A percentile compares a stretch with the other conserved stretches of the same genome.
phyloP scores from a whole-genome alignment of 768 basidiomycete species.

The Xerocomellus amylosporus region DNA sequence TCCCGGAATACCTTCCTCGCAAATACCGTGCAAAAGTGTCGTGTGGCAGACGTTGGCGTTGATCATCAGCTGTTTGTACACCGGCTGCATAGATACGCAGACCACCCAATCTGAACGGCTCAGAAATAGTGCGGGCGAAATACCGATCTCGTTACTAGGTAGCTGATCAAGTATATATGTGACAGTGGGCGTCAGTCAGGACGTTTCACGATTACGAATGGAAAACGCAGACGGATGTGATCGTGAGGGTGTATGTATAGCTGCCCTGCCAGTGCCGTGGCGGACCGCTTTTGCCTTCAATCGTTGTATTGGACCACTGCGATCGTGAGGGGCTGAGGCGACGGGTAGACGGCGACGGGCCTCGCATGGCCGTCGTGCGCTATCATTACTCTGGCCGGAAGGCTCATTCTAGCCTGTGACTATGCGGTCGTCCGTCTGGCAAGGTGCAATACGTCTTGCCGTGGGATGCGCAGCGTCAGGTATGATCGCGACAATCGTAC shows the following conservation, averaged over 20 bases:
- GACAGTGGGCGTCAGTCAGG: no score
- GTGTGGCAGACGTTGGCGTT: neutral
- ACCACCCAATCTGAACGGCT: neutral
- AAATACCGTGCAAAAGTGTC: neutral
- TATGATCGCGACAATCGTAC: neutral
- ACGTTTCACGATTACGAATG: no score
- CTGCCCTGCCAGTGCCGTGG: neutral
- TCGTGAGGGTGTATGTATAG: neutral
- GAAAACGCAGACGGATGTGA: neutral
- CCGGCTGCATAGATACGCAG: neutral
- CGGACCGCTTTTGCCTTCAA: neutral
- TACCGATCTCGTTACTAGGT: neutral
- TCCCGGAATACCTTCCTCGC: neutral
- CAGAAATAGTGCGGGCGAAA: neutral
- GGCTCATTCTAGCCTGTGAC: neutral
- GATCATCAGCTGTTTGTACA: conserved; percentile 1
- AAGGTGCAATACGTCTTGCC: neutral
- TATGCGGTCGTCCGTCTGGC: neutral
- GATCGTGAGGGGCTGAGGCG: neutral
- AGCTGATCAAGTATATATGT: no score
- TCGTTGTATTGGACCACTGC: neutral
- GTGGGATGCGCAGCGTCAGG: neutral
- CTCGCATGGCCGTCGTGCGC: neutral
- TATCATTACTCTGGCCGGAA: neutral
- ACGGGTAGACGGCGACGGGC: neutral